Conservation (phyloP, 2,329 filamentous ascomycete species). For the Elsinoe perseae region DNA sequence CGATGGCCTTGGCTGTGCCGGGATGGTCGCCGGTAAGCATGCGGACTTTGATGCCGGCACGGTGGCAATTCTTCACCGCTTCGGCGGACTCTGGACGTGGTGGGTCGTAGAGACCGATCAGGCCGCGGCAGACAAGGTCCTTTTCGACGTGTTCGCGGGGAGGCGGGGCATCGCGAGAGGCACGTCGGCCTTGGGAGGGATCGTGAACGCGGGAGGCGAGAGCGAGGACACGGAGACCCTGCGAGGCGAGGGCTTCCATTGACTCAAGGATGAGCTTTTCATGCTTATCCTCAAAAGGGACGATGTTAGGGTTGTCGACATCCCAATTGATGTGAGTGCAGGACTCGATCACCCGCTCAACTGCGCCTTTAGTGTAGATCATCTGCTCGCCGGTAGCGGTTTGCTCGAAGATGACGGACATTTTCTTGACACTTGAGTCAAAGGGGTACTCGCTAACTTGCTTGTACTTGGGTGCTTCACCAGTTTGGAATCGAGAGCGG, state of each 20-base stretch:
- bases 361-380: constrained; percentile 59
- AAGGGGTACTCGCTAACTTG: constrained; percentile 64
- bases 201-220: constrained; percentile 47
- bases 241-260: constrained; percentile 58
- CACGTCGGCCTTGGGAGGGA: constrained; percentile 33
- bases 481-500: constrained; percentile 44
- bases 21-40: constrained; percentile 82
- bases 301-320: constrained; percentile 28
- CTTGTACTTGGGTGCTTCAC: constrained; percentile 46
- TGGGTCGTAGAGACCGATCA: constrained; percentile 80
- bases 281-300: constrained; percentile 45
- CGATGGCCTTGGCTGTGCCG: constrained; percentile 70
- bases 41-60: constrained; percentile 69
- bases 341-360: constrained; percentile 58
- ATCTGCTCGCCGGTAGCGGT: constrained; percentile 31
- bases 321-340: constrained; percentile 48
- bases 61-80: constrained; percentile 61
- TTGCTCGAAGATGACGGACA: constrained; percentile 60
- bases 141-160: constrained; percentile 58
- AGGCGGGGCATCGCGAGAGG: constrained; percentile 34
- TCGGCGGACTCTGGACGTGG: constrained; percentile 71
- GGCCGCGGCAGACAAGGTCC: constrained; percentile 65
- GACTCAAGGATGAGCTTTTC: constrained; percentile 52
- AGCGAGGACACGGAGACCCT: constrained; percentile 60
- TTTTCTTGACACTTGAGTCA: constrained; percentile 67